A percentile compares a stretch with the other conserved stretches of the same genome.
These are phyloP conservation scores for Dioscorea cayenensis DNA, from an alignment of 116 monocot species.

Conservation along the genomic window DNA sequence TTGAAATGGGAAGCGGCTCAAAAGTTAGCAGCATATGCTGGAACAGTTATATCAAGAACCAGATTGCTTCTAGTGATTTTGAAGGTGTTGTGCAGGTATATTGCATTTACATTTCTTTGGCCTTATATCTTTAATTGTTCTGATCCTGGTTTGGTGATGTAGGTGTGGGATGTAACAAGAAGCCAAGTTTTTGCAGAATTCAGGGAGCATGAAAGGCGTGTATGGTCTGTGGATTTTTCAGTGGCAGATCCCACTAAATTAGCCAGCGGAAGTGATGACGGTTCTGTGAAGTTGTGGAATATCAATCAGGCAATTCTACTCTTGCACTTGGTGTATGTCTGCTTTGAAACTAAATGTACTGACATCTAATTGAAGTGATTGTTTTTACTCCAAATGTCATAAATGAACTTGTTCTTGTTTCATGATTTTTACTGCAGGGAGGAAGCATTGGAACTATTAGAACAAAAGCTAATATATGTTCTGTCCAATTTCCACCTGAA, in stretches of 20 bases:
- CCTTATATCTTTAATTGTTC: constrained; percentile 1
- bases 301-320: constrained; percentile 62
- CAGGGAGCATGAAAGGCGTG: constrained; percentile 45
- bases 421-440: constrained; percentile 19
- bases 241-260: constrained; percentile 37
- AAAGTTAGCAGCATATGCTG: constrained; percentile 93
- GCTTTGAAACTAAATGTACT: constrained; percentile 22
- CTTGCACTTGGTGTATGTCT: constrained; percentile 36
- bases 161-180: constrained; percentile 60
- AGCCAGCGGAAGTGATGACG: constrained; percentile 56
- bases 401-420: not conserved
- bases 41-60: constrained; percentile 92
- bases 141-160: not conserved
- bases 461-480: constrained; percentile 54
- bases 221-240: constrained; percentile 53
- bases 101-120: not conserved
- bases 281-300: constrained; percentile 56
- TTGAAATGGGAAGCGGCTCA: constrained; percentile 71
- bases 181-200: constrained; percentile 35
- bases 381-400: not conserved
- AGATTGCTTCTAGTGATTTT: constrained; percentile 97
- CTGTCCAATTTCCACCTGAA: constrained; percentile 51
- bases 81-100: constrained; percentile 89
- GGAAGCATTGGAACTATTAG: constrained; percentile 45
- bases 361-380: constrained; percentile 5